Evolutionary conservation across 768 basidiomycete genomes (phyloP), one percentile per base, ranked within the genome.

Genomic region (Antrodiella citrinella): DNA sequence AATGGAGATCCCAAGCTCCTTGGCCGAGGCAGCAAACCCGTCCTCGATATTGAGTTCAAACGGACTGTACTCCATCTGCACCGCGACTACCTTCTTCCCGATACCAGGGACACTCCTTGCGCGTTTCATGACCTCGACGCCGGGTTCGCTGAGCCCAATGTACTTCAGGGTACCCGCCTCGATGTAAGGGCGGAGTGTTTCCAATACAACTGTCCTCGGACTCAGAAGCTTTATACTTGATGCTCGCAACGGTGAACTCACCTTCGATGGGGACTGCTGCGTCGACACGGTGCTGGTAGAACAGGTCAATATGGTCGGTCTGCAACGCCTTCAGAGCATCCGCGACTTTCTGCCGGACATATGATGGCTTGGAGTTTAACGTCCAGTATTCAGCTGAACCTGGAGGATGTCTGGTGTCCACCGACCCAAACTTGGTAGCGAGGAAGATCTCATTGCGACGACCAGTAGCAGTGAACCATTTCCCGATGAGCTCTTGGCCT

Each of bases 381-480:
- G 35, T n/a, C n/a, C n/a, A n/a, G n/a, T n/a, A n/a, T n/a, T n/a
- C n/a, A n/a, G n/a, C n/a, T n/a, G n/a, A n/a, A n/a, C n/a, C n/a
- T n/a, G n/a, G n/a, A n/a, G n/a, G n/a, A n/a, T n/a, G n/a, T n/a
- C n/a, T n/a, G n/a, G n/a, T n/a, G n/a, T n/a, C n/a, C n/a, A n/a
- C n/a, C n/a, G n/a, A n/a, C n/a, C 67, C 65, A 52, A 69, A 69
- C 43, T 69, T 69, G 26, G 63, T 66, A 1, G 63, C 64, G 7
- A 69, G 55, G 58, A 69, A 69, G 22, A 79, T 75, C 12, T 74
- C 65, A 21, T 67, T 52, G 26, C 76, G 66, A 48, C 73, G 74
- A 12, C 76, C 77, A 13, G 72, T 75, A 11, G 66, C 64, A 53
- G 71, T 68, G 59, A 80, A 76, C 77, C 76, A n/a, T n/a, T n/a